Percentiles rank a stretch among this genome's conserved stretches.
Conservation (phyloP, 2,329 filamentous ascomycete species). For the Aspergillus felis region DNA sequence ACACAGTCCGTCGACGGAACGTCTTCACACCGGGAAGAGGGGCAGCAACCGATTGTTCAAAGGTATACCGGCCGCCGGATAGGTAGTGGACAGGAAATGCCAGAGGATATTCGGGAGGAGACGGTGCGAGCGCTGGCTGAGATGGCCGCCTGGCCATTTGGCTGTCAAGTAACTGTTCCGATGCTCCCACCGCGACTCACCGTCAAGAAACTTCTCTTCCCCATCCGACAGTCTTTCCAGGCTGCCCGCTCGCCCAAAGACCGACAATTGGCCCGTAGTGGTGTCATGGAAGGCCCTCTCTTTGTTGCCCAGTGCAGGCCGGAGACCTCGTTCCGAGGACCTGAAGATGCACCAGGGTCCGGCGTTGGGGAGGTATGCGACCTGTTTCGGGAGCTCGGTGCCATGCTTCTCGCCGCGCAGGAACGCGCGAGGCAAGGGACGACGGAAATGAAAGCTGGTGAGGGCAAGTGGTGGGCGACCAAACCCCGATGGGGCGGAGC, state of each 20-base stretch:
- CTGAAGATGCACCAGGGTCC: slow-evolving; percentile 23
- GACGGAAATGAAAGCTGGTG: slow-evolving; percentile 47
- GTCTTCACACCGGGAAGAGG: not conserved
- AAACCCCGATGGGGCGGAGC: slow-evolving; percentile 55
- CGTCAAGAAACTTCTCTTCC: slow-evolving; percentile 50
- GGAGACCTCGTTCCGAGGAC: slow-evolving; percentile 51
- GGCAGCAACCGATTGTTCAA: slow-evolving; percentile 14
- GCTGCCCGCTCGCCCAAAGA: slow-evolving; percentile 53
- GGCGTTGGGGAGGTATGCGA: slow-evolving; percentile 47
- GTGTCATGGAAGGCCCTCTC: slow-evolving; percentile 56
- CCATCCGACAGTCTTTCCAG: slow-evolving; percentile 54
- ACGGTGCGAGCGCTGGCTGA: slow-evolving; percentile 55
- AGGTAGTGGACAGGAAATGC: slow-evolving; percentile 56
- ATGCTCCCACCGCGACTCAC: slow-evolving; percentile 46
- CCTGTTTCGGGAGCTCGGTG: slow-evolving; percentile 55
- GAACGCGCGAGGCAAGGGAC: slow-evolving; percentile 56
- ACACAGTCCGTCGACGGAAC: not conserved
- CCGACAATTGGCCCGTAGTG: slow-evolving; percentile 48
- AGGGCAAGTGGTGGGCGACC: slow-evolving; percentile 59
- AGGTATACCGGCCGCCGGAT: slow-evolving; percentile 57
- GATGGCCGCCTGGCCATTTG: slow-evolving; percentile 56
- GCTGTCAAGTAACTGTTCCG: slow-evolving; percentile 49
- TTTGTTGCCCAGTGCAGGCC: slow-evolving; percentile 53
- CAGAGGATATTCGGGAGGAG: slow-evolving; percentile 54
- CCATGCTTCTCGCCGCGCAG: slow-evolving; percentile 56